These are phyloP conservation scores for Paxillus rubicundulus DNA, from an alignment of 768 basidiomycete species.

Conservation along the genomic window DNA sequence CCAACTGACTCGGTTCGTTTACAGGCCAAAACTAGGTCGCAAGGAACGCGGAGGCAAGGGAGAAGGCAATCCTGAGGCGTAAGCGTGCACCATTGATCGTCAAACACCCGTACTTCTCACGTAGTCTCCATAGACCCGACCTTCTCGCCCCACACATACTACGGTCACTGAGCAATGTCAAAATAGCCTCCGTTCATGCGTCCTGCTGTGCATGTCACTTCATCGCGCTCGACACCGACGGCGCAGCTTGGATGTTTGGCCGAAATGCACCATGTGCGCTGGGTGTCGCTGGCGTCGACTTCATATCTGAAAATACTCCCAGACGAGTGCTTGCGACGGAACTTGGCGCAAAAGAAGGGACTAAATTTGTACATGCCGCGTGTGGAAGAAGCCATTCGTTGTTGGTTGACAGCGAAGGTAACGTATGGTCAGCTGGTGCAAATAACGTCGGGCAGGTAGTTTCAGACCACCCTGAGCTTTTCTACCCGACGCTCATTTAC, in stretches of 20 bases:
- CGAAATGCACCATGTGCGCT: constrained; percentile 71
- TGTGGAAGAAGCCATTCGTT: constrained; percentile 82
- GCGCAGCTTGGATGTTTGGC: constrained; percentile 88
- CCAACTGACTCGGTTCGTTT: constrained; percentile 12
- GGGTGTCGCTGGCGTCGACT: constrained; percentile 53
- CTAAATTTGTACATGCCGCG: constrained; percentile 77
- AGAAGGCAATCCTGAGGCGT: constrained; percentile 41
- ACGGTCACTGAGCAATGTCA: constrained; percentile 82
- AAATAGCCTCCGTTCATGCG: constrained; percentile 67
- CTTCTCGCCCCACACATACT: constrained; percentile 86
- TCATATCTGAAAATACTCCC: constrained; percentile 75
- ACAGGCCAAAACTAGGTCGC: constrained; percentile 72
- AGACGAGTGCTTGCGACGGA: constrained; percentile 55
- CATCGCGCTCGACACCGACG: constrained; percentile 69
- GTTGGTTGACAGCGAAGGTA: constrained; percentile 77
- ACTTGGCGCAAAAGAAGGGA: constrained; percentile 55
- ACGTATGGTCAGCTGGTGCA: constrained; percentile 79
- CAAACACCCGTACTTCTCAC: constrained; percentile 6
- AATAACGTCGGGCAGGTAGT: constrained; percentile 82
- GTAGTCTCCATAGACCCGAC: constrained; percentile 58
- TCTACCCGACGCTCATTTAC: background rate
- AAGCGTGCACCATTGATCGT: constrained; percentile 7
- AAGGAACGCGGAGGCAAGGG: constrained; percentile 60
- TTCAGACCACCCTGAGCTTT: background rate
- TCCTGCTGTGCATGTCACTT: constrained; percentile 77